Evolutionary conservation across 495 filamentous ascomycete genomes (phyloP).

Genomic region (Gamarada debralockiae): DNA sequence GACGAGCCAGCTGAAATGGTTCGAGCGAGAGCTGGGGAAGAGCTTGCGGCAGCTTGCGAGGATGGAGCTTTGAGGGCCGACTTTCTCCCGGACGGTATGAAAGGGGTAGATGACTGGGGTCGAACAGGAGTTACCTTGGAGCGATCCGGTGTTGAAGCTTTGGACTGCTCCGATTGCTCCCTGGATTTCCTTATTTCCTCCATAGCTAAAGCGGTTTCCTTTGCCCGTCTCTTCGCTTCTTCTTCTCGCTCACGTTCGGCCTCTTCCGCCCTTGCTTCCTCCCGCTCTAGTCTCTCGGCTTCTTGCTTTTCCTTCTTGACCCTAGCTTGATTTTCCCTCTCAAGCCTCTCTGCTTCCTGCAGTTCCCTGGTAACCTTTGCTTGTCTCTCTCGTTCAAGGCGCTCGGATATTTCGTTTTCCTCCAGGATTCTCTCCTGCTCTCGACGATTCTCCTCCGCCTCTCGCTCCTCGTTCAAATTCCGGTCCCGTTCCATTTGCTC

Average conservation of each 20-base stretch:
- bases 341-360: conserved; percentile 3
- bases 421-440: conserved; percentile 2
- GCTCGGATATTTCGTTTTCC: no score
- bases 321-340: not conserved
- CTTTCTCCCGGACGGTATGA: conserved; percentile 16
- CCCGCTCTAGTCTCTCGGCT: not conserved
- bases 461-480: conserved; percentile 9
- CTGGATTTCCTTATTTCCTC: not conserved
- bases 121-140: conserved; percentile 2
- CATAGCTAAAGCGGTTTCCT: not conserved
- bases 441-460: not conserved
- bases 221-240: not conserved
- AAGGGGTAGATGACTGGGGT: conserved; percentile 15
- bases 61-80: conserved; percentile 15
- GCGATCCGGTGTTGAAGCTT: not conserved
- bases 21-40: conserved; percentile 4
- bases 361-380: conserved; percentile 11
- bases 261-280: conserved; percentile 7
- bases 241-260: conserved; percentile 2
- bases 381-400: not conserved
- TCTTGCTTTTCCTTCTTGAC: not conserved
- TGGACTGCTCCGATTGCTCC: not conserved
- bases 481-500: conserved; percentile 2
- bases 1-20: no score
- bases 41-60: conserved; percentile 11